Base-by-base conservation (phyloP, 257 asterid genomes). In the Fraxinus excelsior region DNA sequence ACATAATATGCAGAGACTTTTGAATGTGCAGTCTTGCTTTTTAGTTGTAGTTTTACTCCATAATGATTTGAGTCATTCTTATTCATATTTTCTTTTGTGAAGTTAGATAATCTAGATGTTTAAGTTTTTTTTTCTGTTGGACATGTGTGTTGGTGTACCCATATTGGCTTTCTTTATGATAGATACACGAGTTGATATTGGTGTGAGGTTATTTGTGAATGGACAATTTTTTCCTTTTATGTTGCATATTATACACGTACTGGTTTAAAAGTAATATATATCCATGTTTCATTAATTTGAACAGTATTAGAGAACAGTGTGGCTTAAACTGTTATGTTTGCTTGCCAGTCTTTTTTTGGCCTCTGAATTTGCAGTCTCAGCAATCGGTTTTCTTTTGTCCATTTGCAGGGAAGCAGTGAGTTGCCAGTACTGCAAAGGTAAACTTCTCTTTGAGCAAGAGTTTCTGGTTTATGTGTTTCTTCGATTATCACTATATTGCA, bases 381-480 rank as follows among this genome's bases (percentile, higher is more conserved):
- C 82, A 78, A 78, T 84, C 74, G 7, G 12, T 46, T 51, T 77
- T 68, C 80, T 84, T 84, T 73, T 85, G 44, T 70, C 70, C 73
- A 84, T 74, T 67, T 87, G 86, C 94, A 94, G 98, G 90, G 97
- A 94, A 79, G 98, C 96, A 76, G 97, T 92, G 68, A 86, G 88
- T 84, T 94, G 97, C 82, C 90, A 87, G 86, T 74, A 84, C 80
- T 92, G 97, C 85, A 78, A 91, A 86, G 98, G 98, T 94, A 84
- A 77, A 77, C 80, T 75, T 60, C 70, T 72, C 66, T 2, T 72
- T 71, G 51, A 32, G 68, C 37, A 31, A 35, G 58, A 35, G 28
- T 60, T 74, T 78, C 73, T 71, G 58, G 58, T 76, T 68, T 79
- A 34, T 72, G 26, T 78, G 1, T 73, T 68, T 72, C 35, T 77